A percentile compares a stretch with the other conserved stretches of the same genome.
Conservation (phyloP, 1,139 yeast genomes). For the Candida sp. region DNA sequence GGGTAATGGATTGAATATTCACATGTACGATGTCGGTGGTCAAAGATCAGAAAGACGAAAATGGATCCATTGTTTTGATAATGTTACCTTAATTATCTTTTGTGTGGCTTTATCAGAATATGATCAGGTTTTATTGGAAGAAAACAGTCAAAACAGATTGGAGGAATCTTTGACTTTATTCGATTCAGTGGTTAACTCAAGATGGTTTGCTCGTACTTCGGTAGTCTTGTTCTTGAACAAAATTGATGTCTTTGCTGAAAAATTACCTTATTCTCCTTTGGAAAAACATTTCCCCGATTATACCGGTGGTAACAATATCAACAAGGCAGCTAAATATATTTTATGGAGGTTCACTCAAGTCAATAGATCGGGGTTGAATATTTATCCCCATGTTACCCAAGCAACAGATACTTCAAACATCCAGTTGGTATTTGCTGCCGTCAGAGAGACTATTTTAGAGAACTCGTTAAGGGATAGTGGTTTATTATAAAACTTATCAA, state of each 20-base stretch:
- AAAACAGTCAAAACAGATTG: slow-evolving; percentile 72
- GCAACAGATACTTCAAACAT: slow-evolving; percentile 94
- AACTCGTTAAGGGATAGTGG: slow-evolving; percentile 87
- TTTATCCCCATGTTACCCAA: slow-evolving; percentile 90
- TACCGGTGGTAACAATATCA: slow-evolving; percentile 83
- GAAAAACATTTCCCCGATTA: slow-evolving; percentile 87
- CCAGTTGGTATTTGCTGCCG: slow-evolving; percentile 86
- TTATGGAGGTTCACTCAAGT: slow-evolving; percentile 88
- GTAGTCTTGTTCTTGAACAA: slow-evolving; percentile 84
- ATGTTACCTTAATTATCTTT: slow-evolving; percentile 83
- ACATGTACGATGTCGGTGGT: slow-evolving; percentile 92
- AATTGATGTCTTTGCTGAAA: slow-evolving; percentile 86
- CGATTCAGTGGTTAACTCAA: slow-evolving; percentile 89
- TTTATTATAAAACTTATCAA: slow-evolving; percentile 37
- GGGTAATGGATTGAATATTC: slow-evolving; percentile 70
- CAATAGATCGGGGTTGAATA: slow-evolving; percentile 76
- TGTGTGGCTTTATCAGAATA: slow-evolving; percentile 91
- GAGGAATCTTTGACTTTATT: slow-evolving; percentile 84
- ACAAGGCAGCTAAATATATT: slow-evolving; percentile 92
- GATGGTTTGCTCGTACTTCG: slow-evolving; percentile 89
- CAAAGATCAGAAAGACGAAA: slow-evolving; percentile 91
- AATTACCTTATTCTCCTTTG: slow-evolving; percentile 76
- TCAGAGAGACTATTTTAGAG: slow-evolving; percentile 83
- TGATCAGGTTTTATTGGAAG: slow-evolving; percentile 83
- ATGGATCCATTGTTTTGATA: slow-evolving; percentile 95